These are phyloP conservation scores for Trichoderma pleuroti DNA, from an alignment of 2,329 filamentous ascomycete genomes.

Conservation along the genomic window DNA sequence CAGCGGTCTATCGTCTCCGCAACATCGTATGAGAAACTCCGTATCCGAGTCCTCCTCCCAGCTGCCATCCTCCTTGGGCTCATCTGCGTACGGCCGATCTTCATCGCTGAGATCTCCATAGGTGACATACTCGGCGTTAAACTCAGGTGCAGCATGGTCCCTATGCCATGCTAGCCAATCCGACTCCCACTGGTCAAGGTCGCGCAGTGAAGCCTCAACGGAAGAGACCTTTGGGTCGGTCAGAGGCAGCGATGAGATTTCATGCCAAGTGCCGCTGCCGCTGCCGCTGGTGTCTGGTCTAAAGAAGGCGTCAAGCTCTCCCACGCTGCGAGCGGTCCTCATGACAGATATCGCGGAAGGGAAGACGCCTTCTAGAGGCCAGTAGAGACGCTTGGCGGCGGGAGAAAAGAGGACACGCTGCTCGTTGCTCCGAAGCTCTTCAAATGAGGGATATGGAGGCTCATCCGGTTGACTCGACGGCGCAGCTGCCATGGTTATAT, in stretches of 20 bases:
- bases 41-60: not conserved
- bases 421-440: not conserved
- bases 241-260: not conserved
- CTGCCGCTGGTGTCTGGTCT: not conserved
- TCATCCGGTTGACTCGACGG: not conserved
- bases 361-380: constrained; percentile 1
- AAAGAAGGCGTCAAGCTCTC: not conserved
- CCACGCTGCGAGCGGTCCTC: not conserved
- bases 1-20: not conserved
- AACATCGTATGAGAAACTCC: constrained; percentile 6
- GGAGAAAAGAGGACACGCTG: not conserved
- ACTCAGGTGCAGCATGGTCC: not conserved
- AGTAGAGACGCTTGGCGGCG: constrained; percentile 1
- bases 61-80: not conserved
- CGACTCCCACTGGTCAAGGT: not conserved
- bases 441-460: not conserved
- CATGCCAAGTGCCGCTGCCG: not conserved
- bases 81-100: not conserved
- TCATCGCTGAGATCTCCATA: constrained; percentile 4
- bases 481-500: not conserved
- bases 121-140: not conserved
- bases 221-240: constrained; percentile 6
- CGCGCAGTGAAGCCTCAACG: not conserved
- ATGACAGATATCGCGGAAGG: not conserved
- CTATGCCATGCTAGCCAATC: constrained; percentile 7